Evolutionary conservation across 2,329 filamentous ascomycete species (phyloP).

Genomic region (Pseudocercospora fuligena): DNA sequence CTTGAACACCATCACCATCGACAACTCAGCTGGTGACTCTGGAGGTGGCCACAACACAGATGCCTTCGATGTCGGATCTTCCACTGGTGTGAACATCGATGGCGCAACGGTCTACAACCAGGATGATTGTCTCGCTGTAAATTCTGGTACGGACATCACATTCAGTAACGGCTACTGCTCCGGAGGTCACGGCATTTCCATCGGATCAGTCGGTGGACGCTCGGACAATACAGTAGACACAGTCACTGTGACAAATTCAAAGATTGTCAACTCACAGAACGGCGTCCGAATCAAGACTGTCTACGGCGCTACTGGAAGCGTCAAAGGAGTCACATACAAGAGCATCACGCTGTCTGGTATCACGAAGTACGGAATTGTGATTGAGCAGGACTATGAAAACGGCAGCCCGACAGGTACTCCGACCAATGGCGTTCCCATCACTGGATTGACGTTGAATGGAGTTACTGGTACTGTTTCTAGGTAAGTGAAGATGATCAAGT

Average conservation of each 20-base stretch:
- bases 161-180: constrained; percentile 30
- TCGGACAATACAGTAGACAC: constrained; percentile 55
- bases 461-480: constrained; percentile 50
- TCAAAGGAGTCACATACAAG: constrained; percentile 57
- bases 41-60: constrained; percentile 40
- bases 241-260: constrained; percentile 53
- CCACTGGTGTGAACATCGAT: constrained; percentile 32
- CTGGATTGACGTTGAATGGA: constrained; percentile 50
- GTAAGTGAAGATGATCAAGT: neutral
- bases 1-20: constrained; percentile 53
- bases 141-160: constrained; percentile 42
- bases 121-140: constrained; percentile 40
- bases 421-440: constrained; percentile 55
- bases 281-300: constrained; percentile 60
- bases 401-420: constrained; percentile 45
- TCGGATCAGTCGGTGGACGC: constrained; percentile 55
- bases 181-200: constrained; percentile 27
- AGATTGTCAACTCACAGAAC: constrained; percentile 54
- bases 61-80: constrained; percentile 37
- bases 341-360: constrained; percentile 58
- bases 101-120: constrained; percentile 38
- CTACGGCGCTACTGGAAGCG: constrained; percentile 54
- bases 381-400: constrained; percentile 63
- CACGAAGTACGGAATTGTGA: constrained; percentile 59
- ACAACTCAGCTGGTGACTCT: constrained; percentile 43